Evolutionary conservation across 352 stramenopile species (phyloP).

Genomic region (Pythium chondricola): DNA sequence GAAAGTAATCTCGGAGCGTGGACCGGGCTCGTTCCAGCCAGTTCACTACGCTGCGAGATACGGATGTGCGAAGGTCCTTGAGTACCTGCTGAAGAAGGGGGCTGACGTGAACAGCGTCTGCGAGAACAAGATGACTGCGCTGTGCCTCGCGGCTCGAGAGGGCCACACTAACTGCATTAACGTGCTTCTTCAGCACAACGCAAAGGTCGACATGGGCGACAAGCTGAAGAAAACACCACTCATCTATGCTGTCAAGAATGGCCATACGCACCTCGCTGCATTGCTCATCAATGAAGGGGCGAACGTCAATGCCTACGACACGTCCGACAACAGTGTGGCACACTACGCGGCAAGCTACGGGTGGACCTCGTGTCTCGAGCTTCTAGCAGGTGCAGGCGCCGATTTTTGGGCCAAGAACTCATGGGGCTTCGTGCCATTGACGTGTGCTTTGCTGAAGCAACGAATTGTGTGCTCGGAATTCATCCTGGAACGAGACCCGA

Average conservation of each 20-base stretch:
- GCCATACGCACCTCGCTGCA: conserved; percentile 40
- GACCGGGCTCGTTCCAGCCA: conserved; percentile 41
- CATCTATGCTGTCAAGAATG: conserved; percentile 75
- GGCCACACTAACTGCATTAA: conserved; percentile 55
- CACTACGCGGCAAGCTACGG: conserved; percentile 78
- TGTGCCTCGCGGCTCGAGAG: conserved; percentile 51
- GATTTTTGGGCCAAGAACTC: conserved; percentile 68
- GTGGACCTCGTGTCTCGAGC: conserved; percentile 56
- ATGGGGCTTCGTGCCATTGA: conserved; percentile 70
- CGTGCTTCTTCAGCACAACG: conserved; percentile 39
- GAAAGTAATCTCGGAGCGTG: conserved; percentile 41
- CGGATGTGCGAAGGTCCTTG: conserved; percentile 34
- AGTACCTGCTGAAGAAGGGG: conserved; percentile 42
- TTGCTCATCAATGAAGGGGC: conserved; percentile 59
- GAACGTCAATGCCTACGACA: conserved; percentile 73
- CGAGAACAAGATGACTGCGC: conserved; percentile 42
- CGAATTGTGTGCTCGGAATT: conserved; percentile 45
- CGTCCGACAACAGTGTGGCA: conserved; percentile 66
- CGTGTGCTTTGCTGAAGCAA: conserved; percentile 64
- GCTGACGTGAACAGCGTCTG: conserved; percentile 47
- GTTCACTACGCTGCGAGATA: conserved; percentile 53
- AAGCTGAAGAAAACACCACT: conserved; percentile 79
- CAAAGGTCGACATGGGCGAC: conserved; percentile 53
- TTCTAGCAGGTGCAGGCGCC: conserved; percentile 45
- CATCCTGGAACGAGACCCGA: conserved; percentile 51